phyloP scores from a whole-genome alignment of 768 basidiomycete genomes.

The Russula sp. region DNA sequence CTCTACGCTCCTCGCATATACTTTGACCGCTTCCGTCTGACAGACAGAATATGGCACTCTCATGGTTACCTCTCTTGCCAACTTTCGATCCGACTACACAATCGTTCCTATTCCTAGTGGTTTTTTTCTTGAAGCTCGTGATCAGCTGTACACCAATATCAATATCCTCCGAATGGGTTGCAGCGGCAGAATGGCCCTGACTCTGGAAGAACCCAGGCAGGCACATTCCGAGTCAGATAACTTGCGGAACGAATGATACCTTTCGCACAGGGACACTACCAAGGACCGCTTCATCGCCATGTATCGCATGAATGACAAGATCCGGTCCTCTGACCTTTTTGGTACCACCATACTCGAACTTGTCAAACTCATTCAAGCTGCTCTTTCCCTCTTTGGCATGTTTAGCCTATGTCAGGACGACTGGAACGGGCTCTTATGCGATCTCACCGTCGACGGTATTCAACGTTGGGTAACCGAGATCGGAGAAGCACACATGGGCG shows the following conservation, averaged over 20 bases:
- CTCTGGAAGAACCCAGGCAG: slow-evolving; percentile 72
- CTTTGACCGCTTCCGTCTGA: neutral
- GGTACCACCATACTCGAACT: slow-evolving; percentile 68
- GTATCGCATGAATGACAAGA: slow-evolving; percentile 56
- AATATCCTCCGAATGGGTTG: slow-evolving; percentile 83
- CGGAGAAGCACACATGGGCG: slow-evolving; percentile 56
- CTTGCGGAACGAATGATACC: slow-evolving; percentile 7
- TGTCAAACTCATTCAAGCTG: slow-evolving; percentile 70
- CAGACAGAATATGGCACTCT: slow-evolving; percentile 65
- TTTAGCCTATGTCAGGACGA: slow-evolving; percentile 44
- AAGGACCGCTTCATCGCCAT: slow-evolving; percentile 75
- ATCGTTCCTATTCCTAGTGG: slow-evolving; percentile 77
- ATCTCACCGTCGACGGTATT: slow-evolving; percentile 70
- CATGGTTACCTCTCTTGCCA: slow-evolving; percentile 80
- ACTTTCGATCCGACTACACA: slow-evolving; percentile 85
- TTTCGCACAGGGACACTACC: slow-evolving; percentile 58
- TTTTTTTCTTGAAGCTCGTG: slow-evolving; percentile 57
- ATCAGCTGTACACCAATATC: slow-evolving; percentile 77
- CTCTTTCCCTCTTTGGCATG: slow-evolving; percentile 68
- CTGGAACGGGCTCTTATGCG: slow-evolving; percentile 69
- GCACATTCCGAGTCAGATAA: slow-evolving; percentile 25
- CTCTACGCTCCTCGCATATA: slow-evolving; percentile 19
- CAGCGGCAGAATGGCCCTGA: slow-evolving; percentile 72
- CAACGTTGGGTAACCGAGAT: slow-evolving; percentile 64
- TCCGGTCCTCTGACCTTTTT: slow-evolving; percentile 44